phyloP scores from a whole-genome alignment of 1,284 basidiomycete species.

The Cryptococcus sp. region DNA sequence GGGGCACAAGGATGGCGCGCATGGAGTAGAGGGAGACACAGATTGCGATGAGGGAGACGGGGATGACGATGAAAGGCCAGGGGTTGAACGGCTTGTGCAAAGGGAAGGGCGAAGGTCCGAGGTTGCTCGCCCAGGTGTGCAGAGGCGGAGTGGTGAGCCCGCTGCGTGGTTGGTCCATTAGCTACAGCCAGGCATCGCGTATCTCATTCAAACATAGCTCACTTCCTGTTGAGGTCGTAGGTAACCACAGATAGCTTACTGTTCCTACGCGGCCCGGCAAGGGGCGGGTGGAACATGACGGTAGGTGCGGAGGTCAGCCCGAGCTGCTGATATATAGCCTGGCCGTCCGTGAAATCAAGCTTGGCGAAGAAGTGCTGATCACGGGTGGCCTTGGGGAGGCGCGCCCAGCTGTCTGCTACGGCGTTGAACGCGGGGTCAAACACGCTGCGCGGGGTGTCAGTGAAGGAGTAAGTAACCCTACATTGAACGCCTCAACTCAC shows the following conservation, averaged over 20 bases:
- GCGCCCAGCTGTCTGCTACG: constrained; percentile 76
- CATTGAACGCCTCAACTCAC: constrained; percentile 28
- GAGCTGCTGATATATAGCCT: constrained; percentile 72
- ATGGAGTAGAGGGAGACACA: constrained; percentile 48
- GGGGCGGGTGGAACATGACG: constrained; percentile 70
- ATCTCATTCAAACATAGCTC: constrained; percentile 54
- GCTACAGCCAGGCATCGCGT: background rate
- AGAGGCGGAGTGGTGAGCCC: constrained; percentile 74
- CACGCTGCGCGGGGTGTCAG: background rate
- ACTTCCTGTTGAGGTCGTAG: constrained; percentile 68
- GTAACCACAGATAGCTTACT: constrained; percentile 59
- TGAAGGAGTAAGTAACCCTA: background rate
- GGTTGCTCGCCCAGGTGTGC: constrained; percentile 67
- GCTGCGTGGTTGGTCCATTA: constrained; percentile 52
- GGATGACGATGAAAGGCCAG: constrained; percentile 60
- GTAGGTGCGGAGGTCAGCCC: constrained; percentile 71
- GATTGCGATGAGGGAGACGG: constrained; percentile 49
- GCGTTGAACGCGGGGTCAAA: constrained; percentile 77
- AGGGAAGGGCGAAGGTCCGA: constrained; percentile 54
- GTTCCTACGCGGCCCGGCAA: constrained; percentile 61
- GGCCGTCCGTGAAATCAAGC: constrained; percentile 77
- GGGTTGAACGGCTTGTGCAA: constrained; percentile 49
- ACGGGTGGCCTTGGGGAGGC: constrained; percentile 59
- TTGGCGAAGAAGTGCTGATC: constrained; percentile 85
- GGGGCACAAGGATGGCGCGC: constrained; percentile 56